A percentile compares a stretch with the other conserved stretches of the same genome.
phyloP scores from a whole-genome alignment of 306 rosid genomes.

The Medicago lupulina region DNA sequence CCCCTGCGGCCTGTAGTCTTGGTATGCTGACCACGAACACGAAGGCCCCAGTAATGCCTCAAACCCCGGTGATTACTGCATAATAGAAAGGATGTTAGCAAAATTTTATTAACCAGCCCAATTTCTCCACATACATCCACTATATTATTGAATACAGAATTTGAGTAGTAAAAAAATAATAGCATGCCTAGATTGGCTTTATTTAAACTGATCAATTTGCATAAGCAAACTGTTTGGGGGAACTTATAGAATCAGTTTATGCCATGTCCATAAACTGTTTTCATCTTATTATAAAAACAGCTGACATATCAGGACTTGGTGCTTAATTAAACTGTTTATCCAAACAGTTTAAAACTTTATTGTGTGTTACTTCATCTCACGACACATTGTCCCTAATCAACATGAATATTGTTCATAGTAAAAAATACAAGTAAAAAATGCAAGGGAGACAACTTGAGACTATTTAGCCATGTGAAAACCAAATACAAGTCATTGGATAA shows the following conservation, averaged over 20 bases:
- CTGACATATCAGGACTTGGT: not conserved
- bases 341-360: too few relatives aligned
- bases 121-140: not conserved
- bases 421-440: too few relatives aligned
- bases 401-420: not conserved
- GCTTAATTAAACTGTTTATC: too few relatives aligned
- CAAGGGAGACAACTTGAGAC: not conserved
- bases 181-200: too few relatives aligned
- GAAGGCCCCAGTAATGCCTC: slow-evolving; percentile 99
- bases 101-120: not conserved
- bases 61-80: slow-evolving; percentile 98
- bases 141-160: too few relatives aligned
- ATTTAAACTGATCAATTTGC: too few relatives aligned
- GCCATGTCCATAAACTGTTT: not conserved
- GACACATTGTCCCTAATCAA: too few relatives aligned
- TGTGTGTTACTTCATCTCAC: too few relatives aligned
- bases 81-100: not conserved
- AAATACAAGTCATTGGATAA: not conserved
- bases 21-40: slow-evolving; percentile 99
- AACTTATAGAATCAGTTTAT: too few relatives aligned
- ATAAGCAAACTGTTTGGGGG: too few relatives aligned
- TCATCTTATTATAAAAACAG: not conserved
- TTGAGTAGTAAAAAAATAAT: too few relatives aligned
- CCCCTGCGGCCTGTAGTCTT: slow-evolving; percentile 99
- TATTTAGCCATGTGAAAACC: not conserved